Evolutionary conservation across 495 filamentous ascomycete species (phyloP).

Genomic region (Xanthoparmelia taractica): DNA sequence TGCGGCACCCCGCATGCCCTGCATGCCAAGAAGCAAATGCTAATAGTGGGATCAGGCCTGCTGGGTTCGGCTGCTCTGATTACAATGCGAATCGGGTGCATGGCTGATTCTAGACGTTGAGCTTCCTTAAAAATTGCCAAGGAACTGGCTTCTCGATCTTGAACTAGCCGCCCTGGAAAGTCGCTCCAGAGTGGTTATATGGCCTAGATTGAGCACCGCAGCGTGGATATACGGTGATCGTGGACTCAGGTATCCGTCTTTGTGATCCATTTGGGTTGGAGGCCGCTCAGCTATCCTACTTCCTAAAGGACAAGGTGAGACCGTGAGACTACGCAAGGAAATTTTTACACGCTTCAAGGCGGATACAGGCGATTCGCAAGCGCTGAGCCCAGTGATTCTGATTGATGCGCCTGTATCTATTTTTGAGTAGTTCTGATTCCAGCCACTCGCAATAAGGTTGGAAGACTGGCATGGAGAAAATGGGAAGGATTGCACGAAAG

Average conservation of each 20-base stretch:
- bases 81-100: neutral
- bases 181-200: neutral
- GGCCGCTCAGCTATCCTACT: neutral
- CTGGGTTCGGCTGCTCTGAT: neutral
- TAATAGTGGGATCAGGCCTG: neutral
- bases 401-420: no score
- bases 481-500: neutral
- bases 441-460: neutral
- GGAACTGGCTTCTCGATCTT: neutral
- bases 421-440: neutral
- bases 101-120: neutral
- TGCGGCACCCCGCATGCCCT: neutral
- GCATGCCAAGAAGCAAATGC: constrained; percentile 1
- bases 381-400: neutral
- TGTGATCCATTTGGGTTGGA: neutral
- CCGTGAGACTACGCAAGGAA: no score
- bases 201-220: neutral
- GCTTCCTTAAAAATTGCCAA: neutral
- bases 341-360: no score
- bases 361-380: no score
- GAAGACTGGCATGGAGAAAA: neutral
- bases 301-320: no score
- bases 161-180: neutral
- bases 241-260: neutral
- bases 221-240: neutral